Conservation (phyloP, 495 filamentous ascomycete genomes). For the Lepidopterella palustris region DNA sequence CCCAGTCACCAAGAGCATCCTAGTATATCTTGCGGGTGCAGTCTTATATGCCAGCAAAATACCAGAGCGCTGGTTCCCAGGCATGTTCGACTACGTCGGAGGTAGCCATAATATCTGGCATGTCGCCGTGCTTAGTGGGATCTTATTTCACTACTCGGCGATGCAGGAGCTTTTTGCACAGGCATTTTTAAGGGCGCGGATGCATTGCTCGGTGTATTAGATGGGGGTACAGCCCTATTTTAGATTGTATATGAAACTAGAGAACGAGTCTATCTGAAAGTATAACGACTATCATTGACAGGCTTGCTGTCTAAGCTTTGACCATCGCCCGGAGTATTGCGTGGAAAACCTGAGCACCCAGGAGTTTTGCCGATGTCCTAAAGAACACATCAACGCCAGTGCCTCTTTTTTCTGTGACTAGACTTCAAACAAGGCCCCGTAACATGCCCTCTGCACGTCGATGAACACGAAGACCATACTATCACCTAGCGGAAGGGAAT, state of each 20-base stretch:
- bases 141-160: slow-evolving; percentile 88
- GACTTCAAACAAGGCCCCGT: too few species aligned
- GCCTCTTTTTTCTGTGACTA: too few species aligned
- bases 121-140: slow-evolving; percentile 89
- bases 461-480: too few species aligned
- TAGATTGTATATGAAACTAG: background rate
- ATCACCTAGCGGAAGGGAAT: too few species aligned
- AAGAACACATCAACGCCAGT: too few species aligned
- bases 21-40: slow-evolving; percentile 81
- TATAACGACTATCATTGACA: too few species aligned
- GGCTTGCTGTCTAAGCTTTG: too few species aligned
- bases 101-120: slow-evolving; percentile 98
- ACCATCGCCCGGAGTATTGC: too few species aligned
- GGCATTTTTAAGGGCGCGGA: slow-evolving; percentile 67
- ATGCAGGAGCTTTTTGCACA: slow-evolving; percentile 91
- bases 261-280: background rate
- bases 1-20: slow-evolving; percentile 74
- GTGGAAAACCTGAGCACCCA: too few species aligned
- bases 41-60: slow-evolving; percentile 87
- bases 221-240: background rate
- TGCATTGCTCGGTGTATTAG: slow-evolving; percentile 44
- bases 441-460: too few species aligned
- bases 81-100: slow-evolving; percentile 88
- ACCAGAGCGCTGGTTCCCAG: slow-evolving; percentile 87
- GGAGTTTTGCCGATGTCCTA: too few species aligned